Evolutionary conservation across 1,284 basidiomycete genomes (phyloP), one percentile per base, ranked within the genome.

Genomic region (Cystodermella granulosa): DNA sequence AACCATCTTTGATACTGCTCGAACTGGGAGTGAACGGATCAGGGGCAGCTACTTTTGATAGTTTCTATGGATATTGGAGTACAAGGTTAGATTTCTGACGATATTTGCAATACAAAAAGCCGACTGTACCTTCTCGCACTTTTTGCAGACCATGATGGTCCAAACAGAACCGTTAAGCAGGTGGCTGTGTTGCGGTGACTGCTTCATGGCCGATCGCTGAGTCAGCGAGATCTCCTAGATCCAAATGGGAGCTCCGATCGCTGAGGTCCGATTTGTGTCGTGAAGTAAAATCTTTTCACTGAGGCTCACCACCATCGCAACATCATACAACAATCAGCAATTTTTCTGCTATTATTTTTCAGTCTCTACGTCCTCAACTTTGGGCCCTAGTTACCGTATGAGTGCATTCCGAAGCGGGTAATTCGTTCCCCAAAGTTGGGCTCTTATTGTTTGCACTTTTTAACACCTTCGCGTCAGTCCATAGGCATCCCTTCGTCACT

Each of bases 1-100:
- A 78, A 42, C 87, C 86, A 18, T 84, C 81, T 68, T 84, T 88
- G 67, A 88, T 83, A 53, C 80, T 79, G 47, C 69, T 67, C 3
- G 83, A 83, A 40, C 83, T 83, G 13, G 84, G 75, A 34, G 75
- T 77, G 67, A 87, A 89, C 24, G 86, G 86, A 67, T 89, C 86
- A 44, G 86, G 86, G 3, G 86, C 86, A 45, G 86, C 86, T 41
- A 89, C 72, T 62, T 84, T 86, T 48, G 84, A 87, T 47, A 85
- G 77, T 84, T 87, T 87, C 84, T 87, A 67, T 57, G 60, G 56
- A 53, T 54, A 58, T 54, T n/a, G n/a, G n/a, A n/a, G n/a, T n/a
- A n/a, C n/a, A n/a, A n/a, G n/a, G n/a, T n/a, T n/a, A n/a, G 36
- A 49, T 41, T 48, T 46, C 46, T 43, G 54, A 43, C 43, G 15